These are phyloP conservation scores for Phytophthora pluvialis DNA, from an alignment of 352 stramenopile species.

Conservation along the genomic window DNA sequence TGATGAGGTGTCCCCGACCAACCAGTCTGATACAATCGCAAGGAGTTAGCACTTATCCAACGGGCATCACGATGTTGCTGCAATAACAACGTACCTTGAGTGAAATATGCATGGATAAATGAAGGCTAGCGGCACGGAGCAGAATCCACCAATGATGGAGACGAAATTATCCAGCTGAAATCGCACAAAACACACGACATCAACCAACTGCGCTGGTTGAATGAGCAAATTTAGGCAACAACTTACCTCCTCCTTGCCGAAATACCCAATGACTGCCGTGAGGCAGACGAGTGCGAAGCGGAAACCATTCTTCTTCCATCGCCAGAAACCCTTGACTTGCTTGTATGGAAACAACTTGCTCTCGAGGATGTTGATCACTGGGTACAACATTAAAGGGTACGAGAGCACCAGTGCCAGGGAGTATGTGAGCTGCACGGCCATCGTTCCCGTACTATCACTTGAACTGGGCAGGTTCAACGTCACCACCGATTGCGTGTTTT, in stretches of 20 bases:
- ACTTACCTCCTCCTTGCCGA: slow-evolving; percentile 54
- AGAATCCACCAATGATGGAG: slow-evolving; percentile 69
- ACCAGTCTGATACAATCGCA: slow-evolving; percentile 35
- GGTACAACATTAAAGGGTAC: slow-evolving; percentile 75
- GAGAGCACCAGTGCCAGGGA: slow-evolving; percentile 65
- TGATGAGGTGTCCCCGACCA: slow-evolving; percentile 44
- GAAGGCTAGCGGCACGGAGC: slow-evolving; percentile 69
- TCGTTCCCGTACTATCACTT: slow-evolving; percentile 50
- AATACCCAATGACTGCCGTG: slow-evolving; percentile 63
- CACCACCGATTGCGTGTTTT: slow-evolving; percentile 57
- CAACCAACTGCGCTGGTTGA: neutral
- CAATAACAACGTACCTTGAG: slow-evolving; percentile 32
- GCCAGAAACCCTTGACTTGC: slow-evolving; percentile 57
- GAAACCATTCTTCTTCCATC: slow-evolving; percentile 68
- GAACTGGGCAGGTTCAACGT: slow-evolving; percentile 61
- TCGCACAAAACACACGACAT: neutral
- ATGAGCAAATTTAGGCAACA: neutral
- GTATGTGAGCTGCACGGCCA: slow-evolving; percentile 66
- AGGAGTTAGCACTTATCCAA: slow-evolving; percentile 7
- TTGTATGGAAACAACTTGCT: slow-evolving; percentile 51
- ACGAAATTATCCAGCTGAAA: slow-evolving; percentile 67
- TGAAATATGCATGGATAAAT: slow-evolving; percentile 77
- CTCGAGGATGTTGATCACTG: slow-evolving; percentile 69
- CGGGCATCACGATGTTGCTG: neutral
- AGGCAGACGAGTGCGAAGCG: slow-evolving; percentile 65